Evolutionary conservation across 2,329 filamentous ascomycete species (phyloP), one percentile per base, ranked within the genome.

Genomic region (Balansia obtecta): DNA sequence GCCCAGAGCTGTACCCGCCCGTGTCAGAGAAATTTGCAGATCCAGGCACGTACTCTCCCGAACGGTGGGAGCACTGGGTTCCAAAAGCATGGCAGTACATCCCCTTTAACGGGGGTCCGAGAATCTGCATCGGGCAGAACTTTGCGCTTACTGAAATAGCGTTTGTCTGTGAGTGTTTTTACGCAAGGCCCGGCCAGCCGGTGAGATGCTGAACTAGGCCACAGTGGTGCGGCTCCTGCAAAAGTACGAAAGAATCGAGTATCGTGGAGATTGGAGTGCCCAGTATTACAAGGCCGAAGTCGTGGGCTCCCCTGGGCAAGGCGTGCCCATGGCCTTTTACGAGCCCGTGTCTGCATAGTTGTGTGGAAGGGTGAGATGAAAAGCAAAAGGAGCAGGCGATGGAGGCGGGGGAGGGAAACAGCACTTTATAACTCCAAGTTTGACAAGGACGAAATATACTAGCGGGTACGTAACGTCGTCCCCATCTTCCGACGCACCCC

Each of bases 51-150:
- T 88, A 81, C 66, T 72, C 71, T 52, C 85, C 85, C 1, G 83
- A 87, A 45, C 72, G 85, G 51, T 89, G 85, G 85, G 68, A 65
- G 46, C 54, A 65, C 56, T 79, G 79, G 75, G 76, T 80, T 60
- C 82, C 82, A 0, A 76, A 75, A 60, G 77, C 79, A 0, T 86
- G 83, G 79, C 76, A 82, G 54, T 88, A 85, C 61, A 75, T 88
- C 41, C 85, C 85, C 4, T 88, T 88, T 66, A 88, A 86, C 62
- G 82, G 82, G 13, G 85, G 83, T 1, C 82, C 84, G 44, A 71
- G 85, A 34, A 85, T 86, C 60, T 86, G 85, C 65, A 79, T 88
- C 52, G 85, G 85, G 1, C 85, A 91, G 72, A 85, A 91, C 65
- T 91, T 89, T 63, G 87, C 86, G 13, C 67, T 90, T 45, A 88